Conservation (phyloP, 495 filamentous ascomycete species). For the Sporormia fimetaria region DNA sequence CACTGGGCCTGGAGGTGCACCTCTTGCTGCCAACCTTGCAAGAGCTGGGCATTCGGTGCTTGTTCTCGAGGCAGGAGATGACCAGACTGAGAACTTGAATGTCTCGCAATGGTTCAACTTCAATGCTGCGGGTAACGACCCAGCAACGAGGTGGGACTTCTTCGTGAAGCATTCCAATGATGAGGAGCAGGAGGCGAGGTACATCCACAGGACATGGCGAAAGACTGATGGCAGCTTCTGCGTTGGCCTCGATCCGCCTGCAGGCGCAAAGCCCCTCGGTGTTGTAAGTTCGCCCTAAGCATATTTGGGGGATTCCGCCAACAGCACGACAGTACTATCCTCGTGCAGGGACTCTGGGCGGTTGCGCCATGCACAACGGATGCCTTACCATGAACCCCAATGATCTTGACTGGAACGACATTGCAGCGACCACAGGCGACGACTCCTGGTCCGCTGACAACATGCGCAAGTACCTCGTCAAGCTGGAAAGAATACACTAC, state of each 20-base stretch:
- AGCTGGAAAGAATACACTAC: slow-evolving; percentile 18
- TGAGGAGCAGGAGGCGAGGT: slow-evolving; percentile 16
- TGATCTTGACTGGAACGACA: slow-evolving; percentile 36
- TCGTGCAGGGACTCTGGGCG: slow-evolving; percentile 39
- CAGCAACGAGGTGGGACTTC: slow-evolving; percentile 24
- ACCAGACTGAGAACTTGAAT: slow-evolving; percentile 21
- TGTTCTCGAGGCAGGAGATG: slow-evolving; percentile 24
- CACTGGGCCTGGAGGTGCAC: slow-evolving; percentile 22
- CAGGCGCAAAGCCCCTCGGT: slow-evolving; percentile 36
- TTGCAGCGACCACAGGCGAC: slow-evolving; percentile 41
- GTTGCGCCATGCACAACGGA: slow-evolving; percentile 43
- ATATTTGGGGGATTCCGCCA: too few relatives aligned
- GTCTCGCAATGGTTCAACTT: slow-evolving; percentile 14
- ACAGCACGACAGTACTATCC: slow-evolving; percentile 34
- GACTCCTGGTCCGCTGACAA: slow-evolving; percentile 34
- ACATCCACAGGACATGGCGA: slow-evolving; percentile 17
- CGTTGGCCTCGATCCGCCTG: slow-evolving; percentile 32
- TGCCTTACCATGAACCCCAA: slow-evolving; percentile 36
- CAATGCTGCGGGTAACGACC: slow-evolving; percentile 13
- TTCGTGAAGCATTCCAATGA: slow-evolving; percentile 25
- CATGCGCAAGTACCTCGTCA: slow-evolving; percentile 38
- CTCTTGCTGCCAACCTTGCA: slow-evolving; percentile 24
- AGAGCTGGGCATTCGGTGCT: slow-evolving; percentile 18
- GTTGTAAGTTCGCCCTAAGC: slow-evolving; percentile 29
- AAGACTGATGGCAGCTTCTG: slow-evolving; percentile 19